A percentile compares a stretch with the other conserved stretches of the same genome.
These are phyloP conservation scores for Dioszegia crocea DNA, from an alignment of 768 basidiomycete genomes.

Conservation along the genomic window DNA sequence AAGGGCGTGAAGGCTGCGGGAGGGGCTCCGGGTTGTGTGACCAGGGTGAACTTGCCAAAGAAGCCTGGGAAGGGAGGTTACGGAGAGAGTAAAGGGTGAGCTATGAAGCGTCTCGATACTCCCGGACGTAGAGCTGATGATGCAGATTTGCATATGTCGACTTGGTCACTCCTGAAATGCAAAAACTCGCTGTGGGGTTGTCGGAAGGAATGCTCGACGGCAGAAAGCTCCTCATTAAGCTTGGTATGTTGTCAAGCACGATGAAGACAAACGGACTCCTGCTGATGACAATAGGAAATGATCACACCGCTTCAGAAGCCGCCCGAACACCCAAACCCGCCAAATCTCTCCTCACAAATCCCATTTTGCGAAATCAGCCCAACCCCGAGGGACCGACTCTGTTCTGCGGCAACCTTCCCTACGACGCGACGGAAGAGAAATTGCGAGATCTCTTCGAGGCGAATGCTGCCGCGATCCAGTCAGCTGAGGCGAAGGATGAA, in stretches of 20 bases:
- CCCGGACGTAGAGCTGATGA: neutral
- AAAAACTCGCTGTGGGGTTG: constrained; percentile 67
- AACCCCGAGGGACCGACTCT: constrained; percentile 56
- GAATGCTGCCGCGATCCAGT: constrained; percentile 55
- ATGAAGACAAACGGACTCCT: neutral
- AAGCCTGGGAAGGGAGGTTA: constrained; percentile 54
- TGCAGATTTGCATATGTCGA: constrained; percentile 93
- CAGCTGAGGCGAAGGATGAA: constrained; percentile 10
- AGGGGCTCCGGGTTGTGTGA: constrained; percentile 25
- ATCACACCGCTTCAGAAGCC: constrained; percentile 57
- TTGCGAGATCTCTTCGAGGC: constrained; percentile 69
- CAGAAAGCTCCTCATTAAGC: constrained; percentile 85
- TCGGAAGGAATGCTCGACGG: constrained; percentile 82
- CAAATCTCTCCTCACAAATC: constrained; percentile 54
- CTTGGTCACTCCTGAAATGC: constrained; percentile 72
- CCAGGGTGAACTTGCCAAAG: constrained; percentile 67
- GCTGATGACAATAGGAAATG: constrained; percentile 57
- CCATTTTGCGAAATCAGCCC: constrained; percentile 45
- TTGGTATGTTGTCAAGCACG: constrained; percentile 57
- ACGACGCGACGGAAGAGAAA: constrained; percentile 75
- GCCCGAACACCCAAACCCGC: constrained; percentile 52
- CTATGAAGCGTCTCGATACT: neutral
- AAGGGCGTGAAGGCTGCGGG: constrained; percentile 28
- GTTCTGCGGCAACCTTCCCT: constrained; percentile 89
- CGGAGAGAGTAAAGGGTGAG: constrained; percentile 38